Percentiles rank a stretch among this genome's conserved stretches.
Conservation (phyloP, 2,329 filamentous ascomycete species). For the Teratosphaeria nubilosa region DNA sequence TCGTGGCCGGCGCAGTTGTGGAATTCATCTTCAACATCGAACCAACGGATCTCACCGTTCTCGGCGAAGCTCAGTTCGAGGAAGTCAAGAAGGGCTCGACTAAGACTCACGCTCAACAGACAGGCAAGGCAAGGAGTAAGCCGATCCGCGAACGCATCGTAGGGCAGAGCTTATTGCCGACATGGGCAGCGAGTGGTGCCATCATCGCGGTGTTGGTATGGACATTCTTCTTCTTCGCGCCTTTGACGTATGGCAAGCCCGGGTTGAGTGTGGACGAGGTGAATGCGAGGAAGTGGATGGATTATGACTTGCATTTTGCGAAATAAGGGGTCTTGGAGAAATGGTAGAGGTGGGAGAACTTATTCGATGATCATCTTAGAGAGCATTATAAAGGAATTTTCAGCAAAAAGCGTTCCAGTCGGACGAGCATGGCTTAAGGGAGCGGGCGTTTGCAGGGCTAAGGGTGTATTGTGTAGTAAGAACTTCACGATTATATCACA, state of each 20-base stretch:
- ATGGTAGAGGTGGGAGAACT: background rate
- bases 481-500: no score
- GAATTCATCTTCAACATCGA: conserved; percentile 96
- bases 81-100: conserved; percentile 22
- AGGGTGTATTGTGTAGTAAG: no score
- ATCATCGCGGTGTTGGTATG: conserved; percentile 60
- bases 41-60: conserved; percentile 50
- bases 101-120: conserved; percentile 25
- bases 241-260: conserved; percentile 89
- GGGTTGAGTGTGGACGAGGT: conserved; percentile 73
- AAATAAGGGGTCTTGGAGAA: conserved; percentile 52
- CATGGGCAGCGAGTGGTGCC: conserved; percentile 68
- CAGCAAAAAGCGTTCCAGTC: background rate
- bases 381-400: background rate
- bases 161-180: conserved; percentile 62
- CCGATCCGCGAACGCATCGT: conserved; percentile 75
- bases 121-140: conserved; percentile 43
- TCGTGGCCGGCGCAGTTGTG: conserved; percentile 82
- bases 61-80: conserved; percentile 29
- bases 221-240: conserved; percentile 88
- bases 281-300: conserved; percentile 81
- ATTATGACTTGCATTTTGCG: conserved; percentile 96
- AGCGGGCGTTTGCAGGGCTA: background rate
- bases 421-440: background rate
- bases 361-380: background rate